Evolutionary conservation across 495 filamentous ascomycete species (phyloP).

Genomic region (Tricharina praecox): DNA sequence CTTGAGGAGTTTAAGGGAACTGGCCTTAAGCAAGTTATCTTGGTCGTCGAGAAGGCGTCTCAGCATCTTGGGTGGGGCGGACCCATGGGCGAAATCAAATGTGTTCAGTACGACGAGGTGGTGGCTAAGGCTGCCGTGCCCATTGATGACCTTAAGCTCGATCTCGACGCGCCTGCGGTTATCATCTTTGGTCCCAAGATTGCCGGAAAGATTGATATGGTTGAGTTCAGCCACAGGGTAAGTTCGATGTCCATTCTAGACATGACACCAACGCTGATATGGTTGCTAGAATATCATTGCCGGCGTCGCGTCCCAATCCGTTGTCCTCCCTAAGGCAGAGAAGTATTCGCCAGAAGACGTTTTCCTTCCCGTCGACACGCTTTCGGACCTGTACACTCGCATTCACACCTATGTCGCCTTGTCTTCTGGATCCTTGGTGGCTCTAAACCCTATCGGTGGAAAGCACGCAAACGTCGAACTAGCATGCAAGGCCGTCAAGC

Average conservation of each 20-base stretch:
- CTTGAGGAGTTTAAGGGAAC: constrained; percentile 51
- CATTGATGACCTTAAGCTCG: constrained; percentile 8
- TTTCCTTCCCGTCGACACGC: constrained; percentile 73
- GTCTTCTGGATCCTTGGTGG: constrained; percentile 65
- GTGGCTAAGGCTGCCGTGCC: constrained; percentile 8
- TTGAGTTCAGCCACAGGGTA: constrained; percentile 19
- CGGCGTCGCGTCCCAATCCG: constrained; percentile 59
- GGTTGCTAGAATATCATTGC: constrained; percentile 53
- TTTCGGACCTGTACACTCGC: constrained; percentile 63
- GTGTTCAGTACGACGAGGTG: constrained; percentile 20
- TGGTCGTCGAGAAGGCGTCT: constrained; percentile 85
- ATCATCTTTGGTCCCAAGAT: constrained; percentile 17
- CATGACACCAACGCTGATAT: constrained; percentile 28
- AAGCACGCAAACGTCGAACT: constrained; percentile 48
- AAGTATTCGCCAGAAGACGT: constrained; percentile 57
- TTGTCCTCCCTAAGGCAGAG: constrained; percentile 53
- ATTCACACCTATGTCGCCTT: constrained; percentile 67
- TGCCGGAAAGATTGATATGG: constrained; percentile 11
- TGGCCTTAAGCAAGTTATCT: constrained; percentile 66
- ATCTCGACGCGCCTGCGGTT: constrained; percentile 18
- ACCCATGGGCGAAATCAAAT: constrained; percentile 15
- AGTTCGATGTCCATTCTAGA: background rate
- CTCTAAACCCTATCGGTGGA: constrained; percentile 72
- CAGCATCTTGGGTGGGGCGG: constrained; percentile 66
- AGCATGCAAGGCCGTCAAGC: constrained; percentile 54